phyloP scores from a whole-genome alignment of 176 grass and related monocot genomes.

The Leersia perrieri region DNA sequence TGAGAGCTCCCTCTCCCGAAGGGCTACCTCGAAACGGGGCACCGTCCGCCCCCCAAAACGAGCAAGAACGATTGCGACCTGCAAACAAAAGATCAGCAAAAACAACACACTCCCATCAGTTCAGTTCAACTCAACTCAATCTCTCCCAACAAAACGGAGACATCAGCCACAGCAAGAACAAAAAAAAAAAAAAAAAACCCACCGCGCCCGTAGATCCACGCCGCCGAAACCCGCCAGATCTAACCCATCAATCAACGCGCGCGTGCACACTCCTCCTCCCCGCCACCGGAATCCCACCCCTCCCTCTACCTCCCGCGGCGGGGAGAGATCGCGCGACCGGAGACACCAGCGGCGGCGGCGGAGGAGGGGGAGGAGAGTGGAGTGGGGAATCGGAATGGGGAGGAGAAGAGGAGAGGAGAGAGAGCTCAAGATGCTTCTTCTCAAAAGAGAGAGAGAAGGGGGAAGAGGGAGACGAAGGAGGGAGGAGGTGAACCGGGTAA shows the following conservation, averaged over 20 bases:
- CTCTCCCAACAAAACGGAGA: not conserved
- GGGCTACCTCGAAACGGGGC: slow-evolving; percentile 27
- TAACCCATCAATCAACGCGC: slow-evolving; percentile 56
- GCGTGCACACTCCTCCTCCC: not conserved
- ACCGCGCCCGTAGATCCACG: slow-evolving; percentile 37
- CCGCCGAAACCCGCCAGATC: slow-evolving; percentile 33
- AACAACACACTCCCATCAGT: not conserved
- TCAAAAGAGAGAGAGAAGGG: not conserved
- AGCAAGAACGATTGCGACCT: slow-evolving; percentile 29
- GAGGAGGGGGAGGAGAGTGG: not conserved
- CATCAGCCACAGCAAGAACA: too few species aligned
- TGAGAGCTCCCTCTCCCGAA: not conserved
- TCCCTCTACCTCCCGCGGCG: not conserved
- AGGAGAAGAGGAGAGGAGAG: not conserved
- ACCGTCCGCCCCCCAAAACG: not conserved
- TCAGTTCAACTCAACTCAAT: too few species aligned
- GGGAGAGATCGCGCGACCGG: slow-evolving; percentile 15
- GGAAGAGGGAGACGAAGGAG: not conserved
- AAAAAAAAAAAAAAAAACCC: too few species aligned
- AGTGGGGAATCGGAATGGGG: not conserved
- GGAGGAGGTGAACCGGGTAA: slow-evolving; percentile 31
- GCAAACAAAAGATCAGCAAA: not conserved
- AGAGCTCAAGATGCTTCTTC: not conserved
- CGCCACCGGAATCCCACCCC: not conserved
- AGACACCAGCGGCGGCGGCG: not conserved